phyloP scores from a whole-genome alignment of 2,329 filamentous ascomycete genomes.

The Emergomyces orientalis region DNA sequence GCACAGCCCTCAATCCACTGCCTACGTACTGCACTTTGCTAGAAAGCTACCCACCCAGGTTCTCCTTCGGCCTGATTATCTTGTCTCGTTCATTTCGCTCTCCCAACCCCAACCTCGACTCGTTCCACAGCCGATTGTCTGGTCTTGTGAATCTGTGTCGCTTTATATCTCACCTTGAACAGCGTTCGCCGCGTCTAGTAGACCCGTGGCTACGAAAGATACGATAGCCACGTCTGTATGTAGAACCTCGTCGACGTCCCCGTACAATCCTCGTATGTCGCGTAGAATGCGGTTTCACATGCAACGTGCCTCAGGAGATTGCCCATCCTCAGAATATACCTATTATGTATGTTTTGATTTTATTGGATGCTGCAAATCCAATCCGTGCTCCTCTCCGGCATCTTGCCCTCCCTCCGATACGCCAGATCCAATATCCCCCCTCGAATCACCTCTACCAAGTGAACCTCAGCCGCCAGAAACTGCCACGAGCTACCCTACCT shows the following conservation, averaged over 20 bases:
- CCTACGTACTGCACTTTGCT: background rate
- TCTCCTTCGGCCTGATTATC: background rate
- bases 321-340: background rate
- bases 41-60: background rate
- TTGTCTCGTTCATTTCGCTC: background rate
- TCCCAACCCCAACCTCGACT: background rate
- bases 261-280: too few species aligned
- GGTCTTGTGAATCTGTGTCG: too few species aligned
- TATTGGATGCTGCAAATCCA: slow-evolving; percentile 11
- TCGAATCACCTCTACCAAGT: background rate
- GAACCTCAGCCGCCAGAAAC: too few species aligned
- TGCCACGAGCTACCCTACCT: background rate
- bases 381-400: slow-evolving; percentile 11
- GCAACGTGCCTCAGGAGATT: background rate
- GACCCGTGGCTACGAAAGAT: background rate
- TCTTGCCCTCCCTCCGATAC: background rate
- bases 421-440: background rate
- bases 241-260: background rate
- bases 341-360: slow-evolving; percentile 13
- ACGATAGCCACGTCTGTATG: background rate
- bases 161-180: too few species aligned
- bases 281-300: background rate
- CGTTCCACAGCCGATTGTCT: too few species aligned
- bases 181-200: background rate
- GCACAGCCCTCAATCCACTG: background rate